Percentiles rank a stretch among this genome's conserved stretches.
Conservation (phyloP, 768 basidiomycete genomes). For the Macrocybe gigantea region DNA sequence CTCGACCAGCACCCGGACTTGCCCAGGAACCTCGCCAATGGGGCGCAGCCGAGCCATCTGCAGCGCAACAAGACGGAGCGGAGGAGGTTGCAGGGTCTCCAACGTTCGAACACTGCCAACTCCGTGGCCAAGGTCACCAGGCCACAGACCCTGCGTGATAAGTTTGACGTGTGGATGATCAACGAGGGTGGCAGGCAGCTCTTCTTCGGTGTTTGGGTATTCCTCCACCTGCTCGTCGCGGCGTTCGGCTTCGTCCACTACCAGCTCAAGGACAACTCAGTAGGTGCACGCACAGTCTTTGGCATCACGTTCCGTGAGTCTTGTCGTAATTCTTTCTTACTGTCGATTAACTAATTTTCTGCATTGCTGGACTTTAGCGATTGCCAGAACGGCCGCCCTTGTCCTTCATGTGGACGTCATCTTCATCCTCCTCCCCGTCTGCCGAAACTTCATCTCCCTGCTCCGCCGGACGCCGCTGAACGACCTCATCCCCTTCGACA, state of each 20-base stretch:
- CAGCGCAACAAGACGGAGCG: slow-evolving; percentile 87
- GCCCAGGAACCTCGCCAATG: slow-evolving; percentile 18
- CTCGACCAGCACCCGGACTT: slow-evolving; percentile 52
- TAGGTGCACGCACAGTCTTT: slow-evolving; percentile 59
- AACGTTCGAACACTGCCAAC: slow-evolving; percentile 46
- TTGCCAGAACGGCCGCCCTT: slow-evolving; percentile 84
- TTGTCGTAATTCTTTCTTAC: slow-evolving; percentile 26
- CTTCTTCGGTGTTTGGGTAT: slow-evolving; percentile 77
- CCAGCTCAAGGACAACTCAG: slow-evolving; percentile 71
- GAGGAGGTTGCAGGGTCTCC: slow-evolving; percentile 76
- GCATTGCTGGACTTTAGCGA: slow-evolving; percentile 39
- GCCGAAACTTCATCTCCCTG: slow-evolving; percentile 90
- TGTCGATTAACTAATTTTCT: slow-evolving; percentile 25
- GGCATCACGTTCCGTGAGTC: slow-evolving; percentile 71
- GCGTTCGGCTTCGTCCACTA: slow-evolving; percentile 77
- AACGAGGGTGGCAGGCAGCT: slow-evolving; percentile 80
- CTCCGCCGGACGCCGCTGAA: slow-evolving; percentile 83
- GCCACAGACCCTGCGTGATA: slow-evolving; percentile 36
- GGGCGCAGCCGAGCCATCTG: slow-evolving; percentile 41
- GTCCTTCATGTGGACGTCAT: slow-evolving; percentile 88
- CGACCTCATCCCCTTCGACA: slow-evolving; percentile 87
- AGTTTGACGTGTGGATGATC: slow-evolving; percentile 81
- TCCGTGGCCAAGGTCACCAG: slow-evolving; percentile 22
- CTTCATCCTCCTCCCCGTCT: slow-evolving; percentile 92
- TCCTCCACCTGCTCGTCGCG: slow-evolving; percentile 76